A percentile compares a stretch with the other conserved stretches of the same genome.
phyloP scores from a whole-genome alignment of 2,329 filamentous ascomycete genomes.

The Curvularia hawaiiensis region DNA sequence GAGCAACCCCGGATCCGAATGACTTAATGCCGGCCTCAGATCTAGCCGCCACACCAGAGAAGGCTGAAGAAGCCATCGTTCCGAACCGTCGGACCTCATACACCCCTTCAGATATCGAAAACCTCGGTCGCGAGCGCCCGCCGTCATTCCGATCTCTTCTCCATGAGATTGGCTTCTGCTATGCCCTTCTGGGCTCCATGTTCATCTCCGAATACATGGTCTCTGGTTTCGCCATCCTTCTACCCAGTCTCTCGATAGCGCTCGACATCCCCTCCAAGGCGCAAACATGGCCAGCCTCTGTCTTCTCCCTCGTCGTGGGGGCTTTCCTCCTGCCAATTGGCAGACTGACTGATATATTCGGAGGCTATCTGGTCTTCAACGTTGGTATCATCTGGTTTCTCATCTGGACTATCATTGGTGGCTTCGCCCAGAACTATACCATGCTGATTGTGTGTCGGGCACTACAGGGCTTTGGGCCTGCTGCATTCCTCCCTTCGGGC shows the following conservation, averaged over 20 bases:
- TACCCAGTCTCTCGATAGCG: slow-evolving; percentile 67
- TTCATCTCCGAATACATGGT: slow-evolving; percentile 75
- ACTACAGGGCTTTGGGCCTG: slow-evolving; percentile 74
- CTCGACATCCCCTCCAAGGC: slow-evolving; percentile 71
- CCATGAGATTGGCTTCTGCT: slow-evolving; percentile 67
- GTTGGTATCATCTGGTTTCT: slow-evolving; percentile 67
- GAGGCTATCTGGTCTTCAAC: slow-evolving; percentile 67
- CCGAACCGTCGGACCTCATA: slow-evolving; percentile 24
- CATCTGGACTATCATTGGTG: slow-evolving; percentile 71
- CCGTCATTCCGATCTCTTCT: slow-evolving; percentile 58
- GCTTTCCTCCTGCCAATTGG: slow-evolving; percentile 56
- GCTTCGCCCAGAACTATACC: slow-evolving; percentile 69
- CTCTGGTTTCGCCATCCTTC: slow-evolving; percentile 72
- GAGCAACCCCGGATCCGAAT: background rate
- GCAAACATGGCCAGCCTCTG: slow-evolving; percentile 51
- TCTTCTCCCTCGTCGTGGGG: slow-evolving; percentile 46
- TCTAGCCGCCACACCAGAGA: background rate
- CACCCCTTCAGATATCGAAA: slow-evolving; percentile 55
- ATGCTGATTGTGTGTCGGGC: slow-evolving; percentile 78
- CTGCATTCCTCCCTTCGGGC: slow-evolving; percentile 72
- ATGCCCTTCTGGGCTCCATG: slow-evolving; percentile 66
- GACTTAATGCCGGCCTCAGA: background rate
- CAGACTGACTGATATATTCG: slow-evolving; percentile 64
- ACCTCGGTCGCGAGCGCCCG: slow-evolving; percentile 67
- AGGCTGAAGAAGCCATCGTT: slow-evolving; percentile 23